Conservation (phyloP, 2,329 filamentous ascomycete species). For the Epichloe brachyelytri region DNA sequence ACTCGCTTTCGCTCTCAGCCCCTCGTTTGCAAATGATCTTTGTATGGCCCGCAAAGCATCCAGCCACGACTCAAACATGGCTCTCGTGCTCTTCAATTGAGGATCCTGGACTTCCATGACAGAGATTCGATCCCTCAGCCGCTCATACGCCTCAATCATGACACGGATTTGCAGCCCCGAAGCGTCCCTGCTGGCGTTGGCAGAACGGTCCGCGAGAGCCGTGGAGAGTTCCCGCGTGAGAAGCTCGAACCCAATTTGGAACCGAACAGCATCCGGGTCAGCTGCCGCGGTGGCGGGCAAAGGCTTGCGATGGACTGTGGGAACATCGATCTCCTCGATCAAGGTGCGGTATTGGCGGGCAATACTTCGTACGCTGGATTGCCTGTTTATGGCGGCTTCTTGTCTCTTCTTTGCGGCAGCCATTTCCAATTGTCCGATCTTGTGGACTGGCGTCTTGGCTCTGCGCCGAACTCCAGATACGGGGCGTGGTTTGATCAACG, state of each 20-base stretch:
- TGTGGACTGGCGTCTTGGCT: conserved; percentile 38
- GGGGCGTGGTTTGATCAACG: conserved; percentile 2
- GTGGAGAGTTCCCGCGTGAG: conserved; percentile 36
- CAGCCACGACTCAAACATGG: conserved; percentile 39
- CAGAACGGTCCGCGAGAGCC: conserved; percentile 19
- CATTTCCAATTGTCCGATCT: conserved; percentile 36
- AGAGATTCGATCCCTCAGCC: conserved; percentile 32
- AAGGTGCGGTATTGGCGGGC: conserved; percentile 38
- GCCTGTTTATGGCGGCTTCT: conserved; percentile 17
- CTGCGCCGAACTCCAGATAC: conserved; percentile 16
- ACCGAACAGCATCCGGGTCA: conserved; percentile 24
- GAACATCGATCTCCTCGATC: conserved; percentile 24
- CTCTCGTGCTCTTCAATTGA: conserved; percentile 16
- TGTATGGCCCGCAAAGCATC: conserved; percentile 35
- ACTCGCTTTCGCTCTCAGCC: conserved; percentile 16
- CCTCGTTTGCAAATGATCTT: conserved; percentile 13
- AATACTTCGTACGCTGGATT: conserved; percentile 32
- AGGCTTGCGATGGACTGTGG: conserved; percentile 15
- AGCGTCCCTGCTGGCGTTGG: conserved; percentile 17
- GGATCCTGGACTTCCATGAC: conserved; percentile 21
- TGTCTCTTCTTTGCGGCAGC: conserved; percentile 11
- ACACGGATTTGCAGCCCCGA: conserved; percentile 39
- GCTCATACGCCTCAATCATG: conserved; percentile 48
- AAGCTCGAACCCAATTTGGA: conserved; percentile 39
- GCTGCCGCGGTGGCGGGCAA: neutral